These are phyloP conservation scores for Aureobasidium sp. DNA, from an alignment of 2,329 filamentous ascomycete species.

Conservation along the genomic window DNA sequence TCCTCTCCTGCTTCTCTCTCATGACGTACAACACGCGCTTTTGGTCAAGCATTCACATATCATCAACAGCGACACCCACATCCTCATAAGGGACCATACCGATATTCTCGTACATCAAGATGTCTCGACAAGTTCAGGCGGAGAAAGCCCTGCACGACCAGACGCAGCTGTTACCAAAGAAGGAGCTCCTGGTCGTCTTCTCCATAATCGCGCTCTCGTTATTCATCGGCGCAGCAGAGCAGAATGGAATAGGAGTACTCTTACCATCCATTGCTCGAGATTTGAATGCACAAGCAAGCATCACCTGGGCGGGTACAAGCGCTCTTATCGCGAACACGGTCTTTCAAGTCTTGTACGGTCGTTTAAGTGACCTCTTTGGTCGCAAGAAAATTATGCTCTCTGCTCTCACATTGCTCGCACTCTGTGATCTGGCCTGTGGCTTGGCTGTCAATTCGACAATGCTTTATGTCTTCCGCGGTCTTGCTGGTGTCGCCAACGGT, in stretches of 20 bases:
- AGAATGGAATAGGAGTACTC: slow-evolving; percentile 58
- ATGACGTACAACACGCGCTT: too few relatives aligned
- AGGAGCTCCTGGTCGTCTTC: slow-evolving; percentile 58
- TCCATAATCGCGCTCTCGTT: slow-evolving; percentile 59
- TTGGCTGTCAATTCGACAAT: slow-evolving; percentile 50
- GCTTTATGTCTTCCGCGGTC: slow-evolving; percentile 33
- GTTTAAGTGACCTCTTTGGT: slow-evolving; percentile 36
- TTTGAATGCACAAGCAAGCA: slow-evolving; percentile 49
- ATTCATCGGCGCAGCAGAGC: slow-evolving; percentile 63
- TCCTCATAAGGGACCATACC: too few relatives aligned
- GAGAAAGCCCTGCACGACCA: slow-evolving; percentile 54
- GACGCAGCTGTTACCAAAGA: slow-evolving; percentile 61
- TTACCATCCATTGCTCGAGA: slow-evolving; percentile 40
- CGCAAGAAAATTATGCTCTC: slow-evolving; percentile 65
- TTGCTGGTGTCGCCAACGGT: slow-evolving; percentile 28
- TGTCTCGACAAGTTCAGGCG: background rate
- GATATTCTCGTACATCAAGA: background rate
- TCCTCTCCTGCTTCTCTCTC: too few relatives aligned
- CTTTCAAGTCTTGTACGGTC: slow-evolving; percentile 71
- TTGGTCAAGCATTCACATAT: too few relatives aligned
- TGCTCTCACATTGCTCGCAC: slow-evolving; percentile 57
- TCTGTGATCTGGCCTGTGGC: slow-evolving; percentile 67
- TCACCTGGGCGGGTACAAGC: slow-evolving; percentile 62
- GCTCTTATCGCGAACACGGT: slow-evolving; percentile 64
- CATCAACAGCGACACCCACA: too few relatives aligned